Conservation (phyloP, 352 stramenopile genomes). For the Globisporangium lucens region DNA sequence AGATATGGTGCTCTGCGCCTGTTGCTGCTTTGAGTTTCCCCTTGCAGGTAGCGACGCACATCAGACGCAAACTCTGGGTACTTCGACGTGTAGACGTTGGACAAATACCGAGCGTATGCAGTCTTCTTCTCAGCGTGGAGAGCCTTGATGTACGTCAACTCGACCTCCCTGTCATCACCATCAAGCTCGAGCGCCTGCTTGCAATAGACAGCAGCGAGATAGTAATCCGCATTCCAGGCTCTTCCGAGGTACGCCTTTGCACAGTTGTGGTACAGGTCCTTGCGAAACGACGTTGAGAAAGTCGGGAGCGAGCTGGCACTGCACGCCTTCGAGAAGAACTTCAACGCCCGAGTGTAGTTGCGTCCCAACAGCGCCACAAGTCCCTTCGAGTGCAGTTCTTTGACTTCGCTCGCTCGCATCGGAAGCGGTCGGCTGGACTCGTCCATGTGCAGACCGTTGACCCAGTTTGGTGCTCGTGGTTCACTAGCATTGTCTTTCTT, state of each 20-base stretch:
- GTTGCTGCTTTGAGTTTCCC: conserved; percentile 1
- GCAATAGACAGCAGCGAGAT: conserved; percentile 59
- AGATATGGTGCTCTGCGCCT: not conserved
- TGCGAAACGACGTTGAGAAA: conserved; percentile 32
- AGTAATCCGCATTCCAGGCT: conserved; percentile 63
- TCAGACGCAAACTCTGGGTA: conserved; percentile 47
- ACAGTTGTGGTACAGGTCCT: conserved; percentile 56
- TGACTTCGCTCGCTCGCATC: conserved; percentile 19
- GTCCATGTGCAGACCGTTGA: conserved; percentile 30
- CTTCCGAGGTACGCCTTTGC: conserved; percentile 66
- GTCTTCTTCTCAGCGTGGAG: conserved; percentile 41
- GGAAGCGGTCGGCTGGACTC: conserved; percentile 8
- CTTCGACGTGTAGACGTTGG: conserved; percentile 38
- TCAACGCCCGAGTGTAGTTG: conserved; percentile 38
- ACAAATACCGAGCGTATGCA: conserved; percentile 37
- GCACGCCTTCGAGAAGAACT: conserved; percentile 35
- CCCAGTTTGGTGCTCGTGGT: conserved; percentile 25
- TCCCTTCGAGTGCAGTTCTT: conserved; percentile 26
- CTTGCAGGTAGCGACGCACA: conserved; percentile 33
- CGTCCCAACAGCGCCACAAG: conserved; percentile 26
- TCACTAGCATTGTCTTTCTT: conserved; percentile 16
- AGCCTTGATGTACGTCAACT: conserved; percentile 59
- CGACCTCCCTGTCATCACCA: conserved; percentile 37
- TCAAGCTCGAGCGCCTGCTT: conserved; percentile 63
- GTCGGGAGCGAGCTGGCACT: conserved; percentile 14